Evolutionary conservation across 768 basidiomycete genomes (phyloP), one percentile per base, ranked within the genome.

Genomic region (Phlebiopsis flavidoalba): DNA sequence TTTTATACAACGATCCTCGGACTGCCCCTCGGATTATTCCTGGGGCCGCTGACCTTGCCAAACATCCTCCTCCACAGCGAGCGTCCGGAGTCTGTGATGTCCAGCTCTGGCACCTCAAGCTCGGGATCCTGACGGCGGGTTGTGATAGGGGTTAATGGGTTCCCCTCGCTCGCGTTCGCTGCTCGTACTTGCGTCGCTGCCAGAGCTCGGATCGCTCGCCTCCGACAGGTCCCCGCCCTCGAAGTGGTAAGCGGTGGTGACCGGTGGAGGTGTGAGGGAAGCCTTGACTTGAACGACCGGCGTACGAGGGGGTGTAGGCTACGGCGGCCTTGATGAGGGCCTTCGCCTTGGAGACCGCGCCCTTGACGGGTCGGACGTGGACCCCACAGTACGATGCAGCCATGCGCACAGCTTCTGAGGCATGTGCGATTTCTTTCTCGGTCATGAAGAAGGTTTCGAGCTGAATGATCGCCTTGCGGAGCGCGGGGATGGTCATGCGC

Each of bases 361-460:
- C 46, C 46, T 5, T 14, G 46, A 10, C 46, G 3, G 58, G 12
- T 11, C 15, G 47, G 1, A 53, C 43, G 31, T n/a, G 21, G 24
- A 40, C 11, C 24, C 57, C 61, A 35, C 57, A 53, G 53, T 58
- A 58, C 47, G 57, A 48, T 11, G 57, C 61, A 14, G 57, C 57
- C 33, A 36, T 37, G 8, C 53, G 61, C 33, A 54, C 57, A 8
- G 52, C 46, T 1, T 47, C 55, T 14, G 24, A 24, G 14, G 51
- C 45, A 35, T 46, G 52, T 10, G 61, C 53, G 24, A 64, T 37
- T 43, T 65, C 62, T 15, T 33, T 57, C 36, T 59, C 58, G 3
- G 54, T 58, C 66, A 69, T 66, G 64, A 64, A 72, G 66, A 72
- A 72, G 26, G 69, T 68, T 40, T 66, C 61, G 48, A 72, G 56